Conservation (phyloP, 2,329 filamentous ascomycete genomes). For the Fusarium pilosicola region DNA sequence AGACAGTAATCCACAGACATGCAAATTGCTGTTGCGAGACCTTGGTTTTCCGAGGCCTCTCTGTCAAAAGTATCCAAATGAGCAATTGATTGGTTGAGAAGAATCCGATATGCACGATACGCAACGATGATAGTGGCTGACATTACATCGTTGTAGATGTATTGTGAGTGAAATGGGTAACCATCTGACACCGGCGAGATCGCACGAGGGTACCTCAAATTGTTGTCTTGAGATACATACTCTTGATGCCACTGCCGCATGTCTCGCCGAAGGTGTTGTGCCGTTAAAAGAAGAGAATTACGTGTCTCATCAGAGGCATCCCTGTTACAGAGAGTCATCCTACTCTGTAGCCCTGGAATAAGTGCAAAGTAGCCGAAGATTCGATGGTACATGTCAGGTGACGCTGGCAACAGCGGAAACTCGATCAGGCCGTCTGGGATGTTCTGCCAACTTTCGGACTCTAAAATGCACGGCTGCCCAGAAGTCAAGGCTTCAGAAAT, state of each 20-base stretch:
- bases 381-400: neutral
- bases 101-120: neutral
- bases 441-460: neutral
- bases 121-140: neutral
- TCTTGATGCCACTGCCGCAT: neutral
- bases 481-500: neutral
- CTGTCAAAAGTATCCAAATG: fast-evolving
- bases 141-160: neutral
- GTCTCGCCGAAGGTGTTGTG: fast-evolving
- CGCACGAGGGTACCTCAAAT: fast-evolving
- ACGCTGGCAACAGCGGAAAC: neutral
- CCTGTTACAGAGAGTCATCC: neutral
- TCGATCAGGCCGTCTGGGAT: neutral
- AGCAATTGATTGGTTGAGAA: neutral
- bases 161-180: no score
- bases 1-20: neutral
- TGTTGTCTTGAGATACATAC: fast-evolving
- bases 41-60: fast-evolving
- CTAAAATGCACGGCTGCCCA: fast-evolving
- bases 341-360: fast-evolving
- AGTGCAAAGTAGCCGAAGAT: neutral
- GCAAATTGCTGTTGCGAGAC: fast-evolving
- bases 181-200: fast-evolving
- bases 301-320: fast-evolving
- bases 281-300: fast-evolving